Evolutionary conservation across 1,284 basidiomycete species (phyloP), one percentile per base, ranked within the genome.

Genomic region (Fomitopsis palustris): DNA sequence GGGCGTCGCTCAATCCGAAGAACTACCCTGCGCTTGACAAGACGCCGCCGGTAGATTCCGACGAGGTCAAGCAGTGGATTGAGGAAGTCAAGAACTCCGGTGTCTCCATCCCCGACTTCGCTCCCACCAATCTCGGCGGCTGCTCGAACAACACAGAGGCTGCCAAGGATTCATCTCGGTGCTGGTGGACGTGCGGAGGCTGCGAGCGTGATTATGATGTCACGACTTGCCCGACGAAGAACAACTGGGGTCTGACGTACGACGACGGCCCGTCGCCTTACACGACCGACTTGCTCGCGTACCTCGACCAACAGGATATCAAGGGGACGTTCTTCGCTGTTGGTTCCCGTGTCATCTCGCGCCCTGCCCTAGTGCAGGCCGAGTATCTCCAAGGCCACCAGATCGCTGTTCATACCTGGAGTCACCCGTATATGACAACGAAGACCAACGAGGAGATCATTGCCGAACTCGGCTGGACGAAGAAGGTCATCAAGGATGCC

Each of bases 151-250:
- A 91, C 67, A 75, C 82, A 0, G 78, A 70, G 3, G 86, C 87
- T 3, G 83, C 81, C 7, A 73, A 78, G 8, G 72, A 92, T 66
- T 74, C 75, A 14, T 27, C 55, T 51, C 80, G 84, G 27, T 92
- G 90, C 74, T 95, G 92, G 92, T 95, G 92, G 93, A 92, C 91
- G 9, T 95, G 92, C 70, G 84, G 87, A 67, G 85, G 90, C 41
- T 93, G 90, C 77, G 85, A 83, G 2, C 81, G 83, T 38, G 66
- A 77, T 33, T 84, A 84, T 12, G 92, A 95, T 70, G 81, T 95
- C 65, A 81, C 81, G 49, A 76, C 79, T 25, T 95, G 92, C 75
- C 90, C 90, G 7, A 81, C 86, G 61, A 81, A 86, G 72, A 74
- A 83, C 70, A 83, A 83, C 51, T 93, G 90, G 88, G 88, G 81